Evolutionary conservation across 2,329 filamentous ascomycete species (phyloP), one percentile per base, ranked within the genome.

Genomic region (Zymoseptoria crescenta): DNA sequence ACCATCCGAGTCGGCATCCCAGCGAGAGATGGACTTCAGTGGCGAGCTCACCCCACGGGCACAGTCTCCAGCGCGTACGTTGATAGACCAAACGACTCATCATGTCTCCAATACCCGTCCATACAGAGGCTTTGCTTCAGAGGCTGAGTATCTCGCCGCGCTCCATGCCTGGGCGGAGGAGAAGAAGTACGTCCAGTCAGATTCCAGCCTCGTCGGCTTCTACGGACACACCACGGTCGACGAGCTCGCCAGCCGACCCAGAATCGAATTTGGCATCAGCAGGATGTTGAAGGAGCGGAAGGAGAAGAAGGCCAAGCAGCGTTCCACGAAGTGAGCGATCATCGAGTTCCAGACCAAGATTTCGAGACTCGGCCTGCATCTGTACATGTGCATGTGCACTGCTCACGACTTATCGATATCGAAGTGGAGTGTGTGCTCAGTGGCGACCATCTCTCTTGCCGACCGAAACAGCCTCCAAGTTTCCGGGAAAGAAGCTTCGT

Each of bases 21-120:
- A 49, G 8, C 48, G 57, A n/a, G 75, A 75, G n/a, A 77, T 77
- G 7, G 74, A 77, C 7, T 72, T 78, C 2, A 78, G 81, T 7
- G 76, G 77, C n/a, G 77, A 80, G 6, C 52, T 54, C 7, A 66
- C 64, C 19, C 64, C 62, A 8, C 56, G 63, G 21, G 64, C 64
- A 4, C 56, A 51, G 27, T 65, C 63, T 8, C 60, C 58, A 13
- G 56, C 57, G 8, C 19, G 20, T 4, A 45, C 35, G 5, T 45
- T 45, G 35, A 45, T 13, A 3, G 50, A 21, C 20, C 54, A 28
- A 4, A 51, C 41, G 3, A 53, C 49, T 20, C 10, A 58, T 41
- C 59, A 41, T 41, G 35, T 41, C 35, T 13, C 13, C 3, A 45
- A 45, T 45, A 16, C n/a, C 6, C 35, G 35, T 45, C 35, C 65